Evolutionary conservation across 2,329 filamentous ascomycete genomes (phyloP).

Genomic region (Clarireedia sp.): DNA sequence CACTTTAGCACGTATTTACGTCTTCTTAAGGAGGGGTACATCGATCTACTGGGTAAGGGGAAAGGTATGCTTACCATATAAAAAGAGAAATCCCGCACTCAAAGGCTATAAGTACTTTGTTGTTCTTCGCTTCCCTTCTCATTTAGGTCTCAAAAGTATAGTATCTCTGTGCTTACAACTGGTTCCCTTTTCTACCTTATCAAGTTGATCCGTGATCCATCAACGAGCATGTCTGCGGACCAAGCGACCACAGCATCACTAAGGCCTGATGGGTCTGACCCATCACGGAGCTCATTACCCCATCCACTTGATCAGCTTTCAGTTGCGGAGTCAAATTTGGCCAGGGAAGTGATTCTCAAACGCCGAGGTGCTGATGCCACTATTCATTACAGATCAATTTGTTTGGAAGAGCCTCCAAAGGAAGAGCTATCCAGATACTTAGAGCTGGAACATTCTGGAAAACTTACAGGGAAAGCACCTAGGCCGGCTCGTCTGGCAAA

Average conservation of each 20-base stretch:
- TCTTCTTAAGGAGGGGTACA: too few species aligned
- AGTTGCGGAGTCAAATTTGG: background rate
- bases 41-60: too few species aligned
- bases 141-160: background rate
- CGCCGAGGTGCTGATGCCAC: background rate
- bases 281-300: background rate
- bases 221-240: conserved; percentile 44
- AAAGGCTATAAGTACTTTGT: too few species aligned
- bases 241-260: conserved; percentile 78
- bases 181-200: background rate
- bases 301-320: background rate
- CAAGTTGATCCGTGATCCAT: background rate
- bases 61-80: too few species aligned
- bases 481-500: conserved; percentile 40
- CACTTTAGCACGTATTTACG: too few species aligned
- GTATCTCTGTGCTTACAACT: background rate
- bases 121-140: too few species aligned
- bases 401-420: conserved; percentile 44
- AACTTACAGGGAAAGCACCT: conserved; percentile 28
- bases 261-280: conserved; percentile 53
- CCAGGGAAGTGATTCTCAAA: background rate
- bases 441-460: conserved; percentile 37
- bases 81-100: too few species aligned
- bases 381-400: conserved; percentile 28
- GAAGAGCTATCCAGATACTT: conserved; percentile 40